These are phyloP conservation scores for Geranomyces variabilis DNA, from an alignment of 192 early-diverging fungal genomes.

Conservation along the genomic window DNA sequence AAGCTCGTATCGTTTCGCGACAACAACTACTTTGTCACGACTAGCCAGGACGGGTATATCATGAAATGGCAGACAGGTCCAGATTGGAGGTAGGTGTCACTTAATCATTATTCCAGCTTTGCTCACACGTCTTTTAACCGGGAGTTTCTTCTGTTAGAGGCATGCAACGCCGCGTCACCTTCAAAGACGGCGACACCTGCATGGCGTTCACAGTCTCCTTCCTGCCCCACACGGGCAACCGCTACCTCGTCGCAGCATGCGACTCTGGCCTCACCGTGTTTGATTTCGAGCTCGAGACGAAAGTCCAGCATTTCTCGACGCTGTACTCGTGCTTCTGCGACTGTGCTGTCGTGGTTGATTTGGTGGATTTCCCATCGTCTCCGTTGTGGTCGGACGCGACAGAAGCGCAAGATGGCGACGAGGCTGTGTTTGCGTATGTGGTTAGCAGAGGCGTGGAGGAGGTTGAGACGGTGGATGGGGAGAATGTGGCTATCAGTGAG, in stretches of 20 bases:
- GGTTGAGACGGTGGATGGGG: slow-evolving; percentile 65
- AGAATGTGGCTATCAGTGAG: slow-evolving; percentile 73
- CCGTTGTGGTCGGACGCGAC: slow-evolving; percentile 29
- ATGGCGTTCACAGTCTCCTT: slow-evolving; percentile 97
- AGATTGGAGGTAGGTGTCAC: slow-evolving; percentile 71
- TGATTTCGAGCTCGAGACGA: slow-evolving; percentile 77
- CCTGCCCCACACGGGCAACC: slow-evolving; percentile 90
- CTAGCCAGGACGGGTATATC: slow-evolving; percentile 95
- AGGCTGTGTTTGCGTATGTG: slow-evolving; percentile 72
- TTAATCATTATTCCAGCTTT: not conserved
- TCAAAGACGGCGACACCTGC: slow-evolving; percentile 80
- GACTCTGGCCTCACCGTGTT: slow-evolving; percentile 88
- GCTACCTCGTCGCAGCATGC: slow-evolving; percentile 87
- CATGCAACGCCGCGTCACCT: too few relatives aligned
- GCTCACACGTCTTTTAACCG: not conserved
- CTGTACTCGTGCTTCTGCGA: slow-evolving; percentile 95
- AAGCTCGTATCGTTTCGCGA: slow-evolving; percentile 78
- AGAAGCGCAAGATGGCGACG: slow-evolving; percentile 29
- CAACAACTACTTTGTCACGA: slow-evolving; percentile 81
- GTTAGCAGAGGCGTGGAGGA: slow-evolving; percentile 89
- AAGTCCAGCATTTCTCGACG: slow-evolving; percentile 60
- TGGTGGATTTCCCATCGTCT: slow-evolving; percentile 59
- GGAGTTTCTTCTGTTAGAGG: not conserved
- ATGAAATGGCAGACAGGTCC: slow-evolving; percentile 84
- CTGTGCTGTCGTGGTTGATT: slow-evolving; percentile 85